Percentiles rank a stretch among this genome's conserved stretches.
Evolutionary conservation across 495 filamentous ascomycete species (phyloP).

Genomic region (Annulohypoxylon nitens): DNA sequence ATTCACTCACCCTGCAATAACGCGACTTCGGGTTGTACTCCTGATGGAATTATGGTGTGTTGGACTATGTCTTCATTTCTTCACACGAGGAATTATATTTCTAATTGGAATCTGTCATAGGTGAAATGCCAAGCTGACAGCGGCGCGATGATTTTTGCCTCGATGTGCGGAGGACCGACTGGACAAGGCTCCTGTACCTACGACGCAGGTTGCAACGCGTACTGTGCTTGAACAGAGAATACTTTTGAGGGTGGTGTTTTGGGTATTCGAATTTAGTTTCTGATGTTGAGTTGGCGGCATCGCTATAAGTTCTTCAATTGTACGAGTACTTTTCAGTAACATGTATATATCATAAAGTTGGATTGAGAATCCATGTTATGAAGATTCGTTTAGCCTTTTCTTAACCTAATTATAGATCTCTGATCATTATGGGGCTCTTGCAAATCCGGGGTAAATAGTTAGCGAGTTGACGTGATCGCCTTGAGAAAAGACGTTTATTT

Average conservation of each 20-base stretch:
- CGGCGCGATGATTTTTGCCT: conserved; percentile 27
- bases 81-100: neutral
- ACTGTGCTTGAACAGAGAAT: conserved; percentile 20
- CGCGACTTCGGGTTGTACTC: conserved; percentile 28
- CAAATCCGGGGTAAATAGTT: conserved; percentile 1
- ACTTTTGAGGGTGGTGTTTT: neutral
- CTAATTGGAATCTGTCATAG: conserved; percentile 21
- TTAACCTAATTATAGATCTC: conserved; percentile 7
- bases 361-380: neutral
- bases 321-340: neutral
- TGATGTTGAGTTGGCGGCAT: neutral
- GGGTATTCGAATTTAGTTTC: neutral
- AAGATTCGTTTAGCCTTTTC: neutral
- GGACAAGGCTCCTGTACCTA: conserved; percentile 25
- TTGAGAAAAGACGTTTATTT: neutral
- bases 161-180: conserved; percentile 15
- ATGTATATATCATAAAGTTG: neutral
- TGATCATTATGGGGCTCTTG: neutral
- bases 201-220: conserved; percentile 35
- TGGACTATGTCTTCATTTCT: neutral
- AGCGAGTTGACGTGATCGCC: conserved; percentile 4
- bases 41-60: conserved; percentile 38
- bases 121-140: conserved; percentile 29
- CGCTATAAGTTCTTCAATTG: neutral
- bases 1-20: conserved; percentile 34